Conservation (phyloP, 2,329 filamentous ascomycete genomes). For the Ampelomyces quisqualis region DNA sequence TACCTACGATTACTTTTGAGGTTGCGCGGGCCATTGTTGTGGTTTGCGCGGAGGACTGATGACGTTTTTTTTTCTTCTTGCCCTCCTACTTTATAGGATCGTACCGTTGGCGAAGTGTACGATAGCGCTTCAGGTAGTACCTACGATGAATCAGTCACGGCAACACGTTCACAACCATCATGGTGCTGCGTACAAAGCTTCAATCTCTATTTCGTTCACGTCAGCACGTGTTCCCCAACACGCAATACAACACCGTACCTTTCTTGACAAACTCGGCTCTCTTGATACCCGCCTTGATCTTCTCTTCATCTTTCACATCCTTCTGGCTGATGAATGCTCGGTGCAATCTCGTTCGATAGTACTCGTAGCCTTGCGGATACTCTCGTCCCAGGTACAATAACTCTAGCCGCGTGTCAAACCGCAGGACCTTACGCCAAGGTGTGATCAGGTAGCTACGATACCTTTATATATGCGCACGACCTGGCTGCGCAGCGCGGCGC, state of each 20-base stretch:
- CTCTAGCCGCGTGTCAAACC: too few species aligned
- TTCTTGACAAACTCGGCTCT: conserved; percentile 89
- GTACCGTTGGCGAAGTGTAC: conserved; percentile 80
- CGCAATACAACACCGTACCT: too few species aligned
- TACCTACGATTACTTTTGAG: conserved; percentile 25
- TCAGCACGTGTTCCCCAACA: too few species aligned
- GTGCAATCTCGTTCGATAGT: conserved; percentile 80
- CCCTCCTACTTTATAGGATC: conserved; percentile 43
- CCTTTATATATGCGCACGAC: conserved; percentile 91
- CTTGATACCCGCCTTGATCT: conserved; percentile 74
- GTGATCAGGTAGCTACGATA: conserved; percentile 38
- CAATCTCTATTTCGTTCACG: conserved; percentile 69
- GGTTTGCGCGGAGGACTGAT: conserved; percentile 1
- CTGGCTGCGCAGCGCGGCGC: conserved; percentile 66
- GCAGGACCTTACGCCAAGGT: too few species aligned
- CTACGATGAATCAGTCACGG: conserved; percentile 48
- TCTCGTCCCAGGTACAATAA: conserved; percentile 80
- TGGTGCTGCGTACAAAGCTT: conserved; percentile 71
- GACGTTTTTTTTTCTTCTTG: not conserved
- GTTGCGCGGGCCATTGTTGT: conserved; percentile 25
- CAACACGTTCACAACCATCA: not conserved
- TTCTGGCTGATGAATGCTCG: conserved; percentile 80
- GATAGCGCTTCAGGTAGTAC: conserved; percentile 90
- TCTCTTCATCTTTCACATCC: conserved; percentile 66
- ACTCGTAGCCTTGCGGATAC: conserved; percentile 81